Conservation (phyloP, 2,329 filamentous ascomycete genomes). For the Dryadomyces quercivorus region DNA sequence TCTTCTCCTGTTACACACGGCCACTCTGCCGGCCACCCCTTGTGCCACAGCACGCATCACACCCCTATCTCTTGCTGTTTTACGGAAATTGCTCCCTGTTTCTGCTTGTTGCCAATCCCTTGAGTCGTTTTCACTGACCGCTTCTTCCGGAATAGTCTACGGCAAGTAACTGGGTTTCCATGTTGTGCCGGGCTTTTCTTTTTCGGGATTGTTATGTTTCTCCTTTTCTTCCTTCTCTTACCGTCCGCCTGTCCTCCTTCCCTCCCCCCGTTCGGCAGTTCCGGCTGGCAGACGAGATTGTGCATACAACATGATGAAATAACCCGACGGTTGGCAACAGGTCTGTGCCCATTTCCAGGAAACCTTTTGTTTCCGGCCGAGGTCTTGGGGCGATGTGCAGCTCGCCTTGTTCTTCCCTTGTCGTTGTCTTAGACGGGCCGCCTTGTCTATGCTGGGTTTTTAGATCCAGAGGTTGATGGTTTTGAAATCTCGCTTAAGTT, state of each 20-base stretch:
- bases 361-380: not conserved
- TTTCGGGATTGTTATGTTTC: not conserved
- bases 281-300: not conserved
- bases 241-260: too few species aligned
- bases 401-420: not conserved
- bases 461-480: not conserved
- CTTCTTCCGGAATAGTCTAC: constrained; percentile 1
- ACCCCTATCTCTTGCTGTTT: not conserved
- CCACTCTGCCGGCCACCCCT: not conserved
- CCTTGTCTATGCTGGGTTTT: not conserved
- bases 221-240: not conserved
- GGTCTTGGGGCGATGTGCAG: not conserved
- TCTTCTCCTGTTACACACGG: not conserved
- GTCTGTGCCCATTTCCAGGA: not conserved
- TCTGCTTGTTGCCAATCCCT: not conserved
- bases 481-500: not conserved
- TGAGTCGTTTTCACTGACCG: constrained; percentile 2
- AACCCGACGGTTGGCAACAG: not conserved
- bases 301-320: not conserved
- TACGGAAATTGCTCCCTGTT: not conserved
- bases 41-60: not conserved
- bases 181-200: not conserved
- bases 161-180: constrained; percentile 1
- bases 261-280: too few species aligned
- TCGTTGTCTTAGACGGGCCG: not conserved